Evolutionary conservation across 345 rosid species (phyloP).

Genomic region (Salix arbutifolia): DNA sequence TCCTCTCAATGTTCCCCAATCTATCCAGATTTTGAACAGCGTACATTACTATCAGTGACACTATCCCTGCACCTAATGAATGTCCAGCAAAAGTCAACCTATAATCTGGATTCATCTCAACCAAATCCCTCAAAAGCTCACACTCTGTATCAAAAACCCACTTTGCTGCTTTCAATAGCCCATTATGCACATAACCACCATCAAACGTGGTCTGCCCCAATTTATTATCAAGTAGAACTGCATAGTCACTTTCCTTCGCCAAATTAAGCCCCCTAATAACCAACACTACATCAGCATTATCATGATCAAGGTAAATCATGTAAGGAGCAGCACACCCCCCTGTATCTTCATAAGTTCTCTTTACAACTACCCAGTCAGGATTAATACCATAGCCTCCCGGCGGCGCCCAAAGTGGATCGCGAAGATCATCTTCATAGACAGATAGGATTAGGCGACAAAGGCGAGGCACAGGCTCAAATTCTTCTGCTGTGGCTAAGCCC

Average conservation of each 20-base stretch:
- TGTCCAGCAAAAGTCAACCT: conserved; percentile 84
- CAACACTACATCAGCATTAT: conserved; percentile 53
- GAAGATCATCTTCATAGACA: conserved; percentile 73
- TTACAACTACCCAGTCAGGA: conserved; percentile 57
- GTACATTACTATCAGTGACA: conserved; percentile 55
- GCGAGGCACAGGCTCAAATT: conserved; percentile 75
- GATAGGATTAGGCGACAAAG: conserved; percentile 70
- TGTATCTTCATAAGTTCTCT: conserved; percentile 61
- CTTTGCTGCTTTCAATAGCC: conserved; percentile 71
- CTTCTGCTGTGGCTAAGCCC: conserved; percentile 74
- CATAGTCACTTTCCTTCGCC: conserved; percentile 81
- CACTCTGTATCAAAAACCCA: conserved; percentile 74
- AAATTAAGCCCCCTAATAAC: conserved; percentile 78
- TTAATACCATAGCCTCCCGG: conserved; percentile 78
- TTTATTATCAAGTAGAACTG: conserved; percentile 79
- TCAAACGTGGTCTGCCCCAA: conserved; percentile 82
- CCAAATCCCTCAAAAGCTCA: conserved; percentile 51
- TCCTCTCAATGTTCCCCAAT: conserved; percentile 71
- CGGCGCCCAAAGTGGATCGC: conserved; percentile 77
- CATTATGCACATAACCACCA: conserved; percentile 93
- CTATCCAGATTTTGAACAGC: conserved; percentile 53
- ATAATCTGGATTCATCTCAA: conserved; percentile 58
- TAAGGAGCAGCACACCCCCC: conserved; percentile 71
- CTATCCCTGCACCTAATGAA: conserved; percentile 87
- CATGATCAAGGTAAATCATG: conserved; percentile 76